Evolutionary conservation across 805 yeast species (phyloP).

Genomic region (Kuraishia hungarica): DNA sequence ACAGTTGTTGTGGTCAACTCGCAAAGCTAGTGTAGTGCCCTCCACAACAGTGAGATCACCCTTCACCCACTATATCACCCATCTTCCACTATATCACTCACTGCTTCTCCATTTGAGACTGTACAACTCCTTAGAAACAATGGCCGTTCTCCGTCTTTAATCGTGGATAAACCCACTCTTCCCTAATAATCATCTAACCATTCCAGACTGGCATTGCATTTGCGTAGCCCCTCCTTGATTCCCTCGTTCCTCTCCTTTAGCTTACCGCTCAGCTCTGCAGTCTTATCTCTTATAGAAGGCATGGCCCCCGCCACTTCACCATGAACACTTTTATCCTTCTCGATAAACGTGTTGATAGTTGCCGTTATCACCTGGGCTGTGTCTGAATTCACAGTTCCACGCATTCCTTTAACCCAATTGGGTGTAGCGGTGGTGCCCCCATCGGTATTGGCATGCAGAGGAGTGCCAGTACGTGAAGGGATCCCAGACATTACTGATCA

Average conservation of each 20-base stretch:
- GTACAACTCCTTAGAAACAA: too few relatives aligned
- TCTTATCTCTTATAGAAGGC: not conserved
- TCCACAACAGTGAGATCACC: too few relatives aligned
- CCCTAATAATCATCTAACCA: slow-evolving; percentile 1
- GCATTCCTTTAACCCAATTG: not conserved
- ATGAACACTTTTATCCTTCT: not conserved
- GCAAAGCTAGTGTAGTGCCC: too few relatives aligned
- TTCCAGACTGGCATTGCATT: not conserved
- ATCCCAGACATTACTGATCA: not conserved
- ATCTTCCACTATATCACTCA: too few relatives aligned
- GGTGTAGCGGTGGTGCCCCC: not conserved
- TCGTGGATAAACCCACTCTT: too few relatives aligned
- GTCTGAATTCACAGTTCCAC: not conserved
- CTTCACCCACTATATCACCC: too few relatives aligned
- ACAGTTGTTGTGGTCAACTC: too few relatives aligned
- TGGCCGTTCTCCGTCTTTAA: too few relatives aligned
- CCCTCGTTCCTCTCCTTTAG: slow-evolving; percentile 1
- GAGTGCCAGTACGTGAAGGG: not conserved
- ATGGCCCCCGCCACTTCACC: not conserved
- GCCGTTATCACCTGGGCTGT: not conserved
- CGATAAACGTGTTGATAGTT: not conserved
- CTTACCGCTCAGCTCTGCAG: not conserved
- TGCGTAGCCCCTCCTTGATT: not conserved
- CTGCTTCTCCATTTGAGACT: too few relatives aligned
- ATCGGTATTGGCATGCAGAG: not conserved